Percentiles rank a stretch among this genome's conserved stretches.
Evolutionary conservation across 192 early-diverging fungal genomes (phyloP).

Genomic region (Phlyctochytrium bullatum): DNA sequence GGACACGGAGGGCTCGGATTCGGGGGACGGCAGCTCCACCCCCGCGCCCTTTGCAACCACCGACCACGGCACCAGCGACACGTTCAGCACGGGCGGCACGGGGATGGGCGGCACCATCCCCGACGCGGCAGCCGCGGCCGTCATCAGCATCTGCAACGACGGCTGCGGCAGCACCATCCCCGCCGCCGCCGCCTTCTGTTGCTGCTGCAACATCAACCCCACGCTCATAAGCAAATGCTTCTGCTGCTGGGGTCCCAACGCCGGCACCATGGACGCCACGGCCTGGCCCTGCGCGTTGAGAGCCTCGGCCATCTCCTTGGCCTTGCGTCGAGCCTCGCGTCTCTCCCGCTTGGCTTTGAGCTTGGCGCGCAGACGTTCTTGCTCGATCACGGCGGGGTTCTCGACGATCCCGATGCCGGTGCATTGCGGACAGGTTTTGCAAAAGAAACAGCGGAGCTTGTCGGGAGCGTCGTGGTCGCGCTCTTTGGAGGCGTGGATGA

Average conservation of each 20-base stretch:
- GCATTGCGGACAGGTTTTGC: slow-evolving; percentile 37
- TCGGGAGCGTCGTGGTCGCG: slow-evolving; percentile 39
- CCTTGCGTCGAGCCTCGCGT: neutral
- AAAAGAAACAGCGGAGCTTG: slow-evolving; percentile 46
- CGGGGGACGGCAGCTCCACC: slow-evolving; percentile 7
- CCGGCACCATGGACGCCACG: neutral
- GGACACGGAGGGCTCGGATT: neutral
- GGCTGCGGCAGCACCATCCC: neutral
- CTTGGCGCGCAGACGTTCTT: neutral
- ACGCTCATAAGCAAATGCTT: neutral
- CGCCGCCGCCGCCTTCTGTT: neutral
- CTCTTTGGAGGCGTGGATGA: slow-evolving; percentile 31
- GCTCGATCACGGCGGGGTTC: slow-evolving; percentile 8
- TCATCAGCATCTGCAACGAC: neutral
- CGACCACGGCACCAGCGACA: slow-evolving; percentile 15
- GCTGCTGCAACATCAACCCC: neutral
- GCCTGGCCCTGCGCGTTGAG: neutral
- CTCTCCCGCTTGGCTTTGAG: neutral
- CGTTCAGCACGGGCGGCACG: slow-evolving; percentile 9
- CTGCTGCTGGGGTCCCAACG: neutral
- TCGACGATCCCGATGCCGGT: slow-evolving; percentile 34
- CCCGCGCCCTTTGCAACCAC: slow-evolving; percentile 9
- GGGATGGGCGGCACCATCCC: slow-evolving; percentile 5
- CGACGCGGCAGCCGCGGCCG: neutral
- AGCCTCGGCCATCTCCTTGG: neutral